Percentiles rank a stretch among this genome's conserved stretches.
These are phyloP conservation scores for Sclerotinia glacialis DNA, from an alignment of 2,329 filamentous ascomycete genomes.

Conservation along the genomic window DNA sequence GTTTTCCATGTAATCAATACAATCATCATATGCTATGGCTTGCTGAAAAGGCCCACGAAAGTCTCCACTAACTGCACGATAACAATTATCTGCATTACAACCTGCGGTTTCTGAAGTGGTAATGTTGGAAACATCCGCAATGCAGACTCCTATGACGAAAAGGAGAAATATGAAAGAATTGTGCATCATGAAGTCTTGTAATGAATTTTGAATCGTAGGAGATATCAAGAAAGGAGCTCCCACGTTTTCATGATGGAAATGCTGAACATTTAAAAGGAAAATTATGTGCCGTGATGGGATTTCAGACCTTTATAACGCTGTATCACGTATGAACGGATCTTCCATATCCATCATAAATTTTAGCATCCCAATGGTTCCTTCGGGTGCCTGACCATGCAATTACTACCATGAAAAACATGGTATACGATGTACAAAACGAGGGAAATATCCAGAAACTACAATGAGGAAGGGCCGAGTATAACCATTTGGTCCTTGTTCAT, in stretches of 20 bases:
- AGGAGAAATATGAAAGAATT: background rate
- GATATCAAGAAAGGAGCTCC: background rate
- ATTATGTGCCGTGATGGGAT: background rate
- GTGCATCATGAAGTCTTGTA: background rate
- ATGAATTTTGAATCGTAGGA: background rate
- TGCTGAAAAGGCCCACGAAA: conserved; percentile 18
- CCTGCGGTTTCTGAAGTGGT: background rate
- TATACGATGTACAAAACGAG: conserved; percentile 12
- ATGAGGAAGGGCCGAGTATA: conserved; percentile 7
- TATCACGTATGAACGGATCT: background rate
- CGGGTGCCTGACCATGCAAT: conserved; percentile 14
- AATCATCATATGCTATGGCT: conserved; percentile 18
- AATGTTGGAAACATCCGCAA: background rate
- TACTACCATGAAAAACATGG: conserved; percentile 19
- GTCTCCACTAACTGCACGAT: conserved; percentile 20
- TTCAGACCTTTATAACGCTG: background rate
- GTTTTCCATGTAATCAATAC: conserved; percentile 9
- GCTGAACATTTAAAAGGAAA: background rate
- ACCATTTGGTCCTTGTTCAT: background rate
- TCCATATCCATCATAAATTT: conserved; percentile 5
- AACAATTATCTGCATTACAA: conserved; percentile 22
- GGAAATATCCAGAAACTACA: conserved; percentile 12
- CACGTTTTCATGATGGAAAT: background rate
- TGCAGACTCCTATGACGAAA: background rate
- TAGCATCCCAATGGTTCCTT: conserved; percentile 5